These are phyloP conservation scores for Penicillium sp. DNA, from an alignment of 2,329 filamentous ascomycete genomes.

Conservation along the genomic window DNA sequence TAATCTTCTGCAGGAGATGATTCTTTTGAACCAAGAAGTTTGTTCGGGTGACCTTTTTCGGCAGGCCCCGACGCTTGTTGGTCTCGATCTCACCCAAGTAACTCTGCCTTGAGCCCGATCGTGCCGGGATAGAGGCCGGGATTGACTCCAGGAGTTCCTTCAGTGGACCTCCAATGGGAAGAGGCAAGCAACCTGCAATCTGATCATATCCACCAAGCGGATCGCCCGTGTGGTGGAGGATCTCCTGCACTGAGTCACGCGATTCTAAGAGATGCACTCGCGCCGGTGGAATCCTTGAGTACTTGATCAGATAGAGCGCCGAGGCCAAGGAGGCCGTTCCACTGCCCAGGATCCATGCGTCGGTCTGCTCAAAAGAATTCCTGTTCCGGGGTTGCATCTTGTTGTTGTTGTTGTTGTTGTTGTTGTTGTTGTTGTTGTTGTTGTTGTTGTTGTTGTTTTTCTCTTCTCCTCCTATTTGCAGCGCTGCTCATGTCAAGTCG, in stretches of 20 bases:
- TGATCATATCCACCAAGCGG: constrained; percentile 12
- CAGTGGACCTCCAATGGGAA: constrained; percentile 8
- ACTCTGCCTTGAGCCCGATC: not conserved
- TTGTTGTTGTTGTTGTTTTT: too few species aligned
- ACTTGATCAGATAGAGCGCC: constrained; percentile 5
- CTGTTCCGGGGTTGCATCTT: not conserved
- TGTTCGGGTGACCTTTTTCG: not conserved
- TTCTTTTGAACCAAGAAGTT: constrained; percentile 7
- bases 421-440: too few species aligned
- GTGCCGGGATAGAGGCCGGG: constrained; percentile 6
- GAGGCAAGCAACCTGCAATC: constrained; percentile 15
- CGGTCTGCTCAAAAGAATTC: not conserved
- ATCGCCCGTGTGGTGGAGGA: constrained; percentile 7
- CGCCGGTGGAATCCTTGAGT: not conserved
- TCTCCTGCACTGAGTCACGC: constrained; percentile 5
- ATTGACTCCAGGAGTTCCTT: constrained; percentile 10
- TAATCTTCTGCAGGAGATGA: not conserved
- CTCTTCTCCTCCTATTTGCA: not conserved
- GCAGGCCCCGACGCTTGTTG: not conserved
- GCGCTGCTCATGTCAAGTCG: not conserved
- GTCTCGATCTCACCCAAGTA: constrained; percentile 7
- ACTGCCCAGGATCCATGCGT: constrained; percentile 8
- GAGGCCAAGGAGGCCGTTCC: constrained; percentile 7
- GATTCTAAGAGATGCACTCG: constrained; percentile 6
- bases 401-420: not conserved